Evolutionary conservation across 345 rosid genomes (phyloP).

Genomic region (Bruguiera gymnorhiza): DNA sequence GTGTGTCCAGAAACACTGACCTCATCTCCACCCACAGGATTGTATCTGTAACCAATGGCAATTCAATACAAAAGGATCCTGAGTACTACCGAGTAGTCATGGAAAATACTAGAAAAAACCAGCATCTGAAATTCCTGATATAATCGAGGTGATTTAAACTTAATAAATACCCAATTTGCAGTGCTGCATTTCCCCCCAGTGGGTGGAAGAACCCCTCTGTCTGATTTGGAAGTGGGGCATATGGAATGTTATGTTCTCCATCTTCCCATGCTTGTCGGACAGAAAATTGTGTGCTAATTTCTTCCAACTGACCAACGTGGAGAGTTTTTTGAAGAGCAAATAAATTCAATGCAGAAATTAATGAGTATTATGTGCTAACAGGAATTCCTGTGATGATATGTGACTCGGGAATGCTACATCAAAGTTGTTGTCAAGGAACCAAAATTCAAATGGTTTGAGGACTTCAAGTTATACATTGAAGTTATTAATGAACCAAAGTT

Average conservation of each 20-base stretch:
- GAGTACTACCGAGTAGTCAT: no score
- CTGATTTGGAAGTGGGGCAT: slow-evolving; percentile 31
- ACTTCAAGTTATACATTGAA: no score
- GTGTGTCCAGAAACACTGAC: slow-evolving; percentile 13
- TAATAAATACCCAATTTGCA: slow-evolving; percentile 49
- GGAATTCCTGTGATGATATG: no score
- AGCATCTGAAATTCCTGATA: no score
- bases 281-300: slow-evolving; percentile 25
- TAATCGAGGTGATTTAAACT: not conserved
- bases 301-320: slow-evolving; percentile 40
- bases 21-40: slow-evolving; percentile 25
- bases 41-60: slow-evolving; percentile 31
- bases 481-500: no score
- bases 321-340: not conserved
- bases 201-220: slow-evolving; percentile 48
- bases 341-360: no score
- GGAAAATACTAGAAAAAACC: no score
- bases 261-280: slow-evolving; percentile 45
- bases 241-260: slow-evolving; percentile 21
- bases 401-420: no score
- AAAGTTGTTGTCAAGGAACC: no score
- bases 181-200: slow-evolving; percentile 27
- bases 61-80: not conserved
- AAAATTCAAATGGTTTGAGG: no score
- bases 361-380: no score